Percentiles rank a stretch among this genome's conserved stretches.
Evolutionary conservation across 2,329 filamentous ascomycete genomes (phyloP).

Genomic region (Dryadomyces sulphureus): DNA sequence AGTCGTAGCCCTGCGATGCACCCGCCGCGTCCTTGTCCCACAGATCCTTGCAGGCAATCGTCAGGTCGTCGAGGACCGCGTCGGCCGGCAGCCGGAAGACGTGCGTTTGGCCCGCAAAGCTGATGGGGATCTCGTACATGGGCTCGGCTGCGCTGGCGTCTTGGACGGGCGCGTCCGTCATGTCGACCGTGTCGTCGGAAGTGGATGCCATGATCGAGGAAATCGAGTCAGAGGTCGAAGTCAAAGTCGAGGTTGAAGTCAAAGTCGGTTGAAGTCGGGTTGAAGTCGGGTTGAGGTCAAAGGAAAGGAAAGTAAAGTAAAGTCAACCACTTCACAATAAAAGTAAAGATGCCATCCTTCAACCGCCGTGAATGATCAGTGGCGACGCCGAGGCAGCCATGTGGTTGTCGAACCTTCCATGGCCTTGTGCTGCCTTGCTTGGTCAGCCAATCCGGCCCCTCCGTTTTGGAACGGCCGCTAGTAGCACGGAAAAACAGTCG

Average conservation of each 20-base stretch:
- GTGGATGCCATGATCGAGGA: too few relatives aligned
- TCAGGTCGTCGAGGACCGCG: conserved; percentile 14
- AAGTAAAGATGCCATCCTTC: too few relatives aligned
- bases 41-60: conserved; percentile 11
- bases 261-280: too few relatives aligned
- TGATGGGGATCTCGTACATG: conserved; percentile 12
- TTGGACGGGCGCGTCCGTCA: background rate
- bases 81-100: conserved; percentile 9
- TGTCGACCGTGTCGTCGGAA: background rate
- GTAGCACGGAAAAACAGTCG: background rate
- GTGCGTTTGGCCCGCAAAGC: conserved; percentile 10
- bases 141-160: background rate
- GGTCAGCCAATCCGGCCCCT: conserved; percentile 4
- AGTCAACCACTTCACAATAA: too few relatives aligned
- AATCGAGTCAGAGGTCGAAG: too few relatives aligned
- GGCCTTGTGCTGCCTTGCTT: conserved; percentile 3
- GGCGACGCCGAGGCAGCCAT: background rate
- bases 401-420: conserved; percentile 6
- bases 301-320: too few relatives aligned
- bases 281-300: too few relatives aligned
- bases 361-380: too few relatives aligned
- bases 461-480: background rate
- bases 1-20: conserved; percentile 8
- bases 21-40: background rate
- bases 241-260: too few relatives aligned